Evolutionary conservation across 75 land plant genomes (phyloP), one percentile per base, ranked within the genome.

Genomic region (Sequoiadendron giganteum): DNA sequence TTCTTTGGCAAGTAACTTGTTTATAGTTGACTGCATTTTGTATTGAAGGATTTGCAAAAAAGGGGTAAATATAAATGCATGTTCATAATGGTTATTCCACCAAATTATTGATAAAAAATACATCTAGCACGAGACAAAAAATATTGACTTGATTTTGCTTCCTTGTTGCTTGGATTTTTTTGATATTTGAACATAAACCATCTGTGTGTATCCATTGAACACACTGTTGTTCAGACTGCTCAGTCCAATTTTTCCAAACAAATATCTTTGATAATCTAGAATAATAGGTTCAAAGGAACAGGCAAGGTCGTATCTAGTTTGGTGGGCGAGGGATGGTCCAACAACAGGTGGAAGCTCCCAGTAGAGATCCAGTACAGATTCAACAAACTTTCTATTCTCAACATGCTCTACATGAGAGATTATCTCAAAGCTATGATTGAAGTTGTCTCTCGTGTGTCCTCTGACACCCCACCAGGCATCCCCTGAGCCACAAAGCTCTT

Each of bases 271-370:
- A 19, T 94, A 93, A 85, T 92, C 94, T 88, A 89, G 93, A 49
- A 97, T 87, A 78, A 97, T 3, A 42, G 43, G 90, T 38, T 56
- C 87, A 15, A 91, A 39, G 45, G 91, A 88, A 48, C 99, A 93
- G 25, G 99, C 97, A 52, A 97, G 99, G 84, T 97, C 99, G 86
- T 95, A 97, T 88, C 99, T 94, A 14, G 95, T 95, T 82, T 97
- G 99, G 47, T 95, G 94, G 94, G 95, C 95, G 95, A 96, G 77
- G 95, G 95, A 25, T 1, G 43, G 43, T 42, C 43, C 43, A 42
- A 1, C 43, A 42, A 42, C 1, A 42, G 43, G 43, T 42, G 43
- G 43, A 42, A 94, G 88, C 65, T 36, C 38, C 38, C 38, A 36
- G 38, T 36, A 36, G 38, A 36, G 38, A 0, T 96, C 95, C 21